These are phyloP conservation scores for Suhomyces coccinellae DNA, from an alignment of 1,139 yeast species.

Conservation along the genomic window DNA sequence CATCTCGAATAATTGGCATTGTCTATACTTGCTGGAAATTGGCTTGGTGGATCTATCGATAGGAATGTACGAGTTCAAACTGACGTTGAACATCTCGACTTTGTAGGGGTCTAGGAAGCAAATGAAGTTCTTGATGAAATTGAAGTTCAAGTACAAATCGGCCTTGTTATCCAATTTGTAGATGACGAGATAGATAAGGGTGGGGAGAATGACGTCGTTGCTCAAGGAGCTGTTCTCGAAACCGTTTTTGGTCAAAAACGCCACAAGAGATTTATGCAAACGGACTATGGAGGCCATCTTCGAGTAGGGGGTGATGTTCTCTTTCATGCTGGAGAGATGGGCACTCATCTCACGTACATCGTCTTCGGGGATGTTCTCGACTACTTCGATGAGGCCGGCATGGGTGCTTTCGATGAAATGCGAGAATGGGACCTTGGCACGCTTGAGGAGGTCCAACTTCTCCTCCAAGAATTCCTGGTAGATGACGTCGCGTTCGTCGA, in stretches of 20 bases:
- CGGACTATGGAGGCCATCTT: conserved; percentile 32
- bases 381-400: conserved; percentile 19
- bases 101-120: conserved; percentile 36
- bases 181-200: conserved; percentile 39
- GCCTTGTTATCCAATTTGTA: conserved; percentile 21
- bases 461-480: conserved; percentile 40
- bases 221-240: conserved; percentile 26
- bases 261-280: conserved; percentile 35
- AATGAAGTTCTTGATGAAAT: conserved; percentile 39
- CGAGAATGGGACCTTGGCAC: conserved; percentile 29
- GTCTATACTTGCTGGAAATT: conserved; percentile 16
- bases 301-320: conserved; percentile 33
- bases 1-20: conserved; percentile 30
- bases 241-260: conserved; percentile 21
- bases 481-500: conserved; percentile 41
- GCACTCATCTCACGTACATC: conserved; percentile 13
- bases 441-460: conserved; percentile 30
- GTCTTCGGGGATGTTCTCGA: conserved; percentile 18
- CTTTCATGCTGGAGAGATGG: conserved; percentile 19
- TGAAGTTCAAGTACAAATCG: conserved; percentile 40
- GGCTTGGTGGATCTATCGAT: conserved; percentile 19
- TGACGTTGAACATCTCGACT: conserved; percentile 22
- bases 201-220: conserved; percentile 43
- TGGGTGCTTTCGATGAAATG: conserved; percentile 29
- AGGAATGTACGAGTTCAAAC: conserved; percentile 23